Evolutionary conservation across 2,329 filamentous ascomycete genomes (phyloP), one percentile per base, ranked within the genome.

Genomic region (Trichothecium sympodiale): DNA sequence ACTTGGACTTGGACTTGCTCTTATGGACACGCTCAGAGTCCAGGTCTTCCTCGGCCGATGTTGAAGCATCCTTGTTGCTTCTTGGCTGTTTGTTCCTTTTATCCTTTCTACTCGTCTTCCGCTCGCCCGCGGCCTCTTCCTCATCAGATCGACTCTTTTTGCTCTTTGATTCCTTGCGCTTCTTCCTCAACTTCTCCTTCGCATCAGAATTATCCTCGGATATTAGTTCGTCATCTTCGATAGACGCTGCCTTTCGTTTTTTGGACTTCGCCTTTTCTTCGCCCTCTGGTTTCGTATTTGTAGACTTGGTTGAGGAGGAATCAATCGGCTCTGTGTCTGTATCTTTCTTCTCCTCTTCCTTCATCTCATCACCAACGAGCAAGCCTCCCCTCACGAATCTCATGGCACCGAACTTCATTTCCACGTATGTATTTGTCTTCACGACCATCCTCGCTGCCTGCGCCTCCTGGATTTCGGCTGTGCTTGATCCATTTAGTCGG

Each of bases 311-410:
- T 10, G 20, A 6, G 20, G 10, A 10, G 20, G 20, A 6, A 6
- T 25, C 10, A 4, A 12, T 27, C 10, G 17, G 15, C 30, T 37
- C 31, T 13, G 10, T 29, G 13, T 36, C 43, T 15, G 44, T 42
- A 17, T 43, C 38, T 3, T 46, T 43, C 8, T 49, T 47, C 30
- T 52, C 47, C 18, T 52, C 43, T 17, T 48, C 64, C 46, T 69
- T 60, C 34, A 74, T 65, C 47, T 74, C 64, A 42, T 76, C 69
- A 25, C 71, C 72, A 17, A 77, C 64, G 23, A 75, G 54, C 38
- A 87, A 71, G 0, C 89, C 91, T n/a, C 86, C 91, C 39, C 70
- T 77, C 17, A 98, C 80, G 57, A 98, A 98, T 33, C 79, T 75
- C 68, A 94, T 84, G 8, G 73, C 68, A 1, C 87, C 87, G 62